Evolutionary conservation across 2,329 filamentous ascomycete species (phyloP).

Genomic region (Dactylellina drechsleri): DNA sequence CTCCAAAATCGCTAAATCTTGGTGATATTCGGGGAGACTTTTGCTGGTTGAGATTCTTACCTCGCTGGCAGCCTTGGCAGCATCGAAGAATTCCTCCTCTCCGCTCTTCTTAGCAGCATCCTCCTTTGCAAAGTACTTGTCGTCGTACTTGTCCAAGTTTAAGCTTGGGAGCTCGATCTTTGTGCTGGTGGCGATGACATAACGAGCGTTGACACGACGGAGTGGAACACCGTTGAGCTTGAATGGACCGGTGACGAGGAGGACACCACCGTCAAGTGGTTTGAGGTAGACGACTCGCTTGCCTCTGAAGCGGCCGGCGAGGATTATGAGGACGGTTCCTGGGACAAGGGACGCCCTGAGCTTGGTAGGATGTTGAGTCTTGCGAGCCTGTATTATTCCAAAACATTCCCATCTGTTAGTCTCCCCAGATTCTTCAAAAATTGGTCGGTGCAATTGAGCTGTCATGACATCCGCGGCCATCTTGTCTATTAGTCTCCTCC

Average conservation of each 20-base stretch:
- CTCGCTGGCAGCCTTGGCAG: slow-evolving; percentile 70
- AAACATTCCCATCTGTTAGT: slow-evolving; percentile 56
- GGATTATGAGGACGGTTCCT: slow-evolving; percentile 96
- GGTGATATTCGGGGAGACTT: too few relatives aligned
- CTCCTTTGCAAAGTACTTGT: slow-evolving; percentile 97
- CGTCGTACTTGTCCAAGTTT: slow-evolving; percentile 88
- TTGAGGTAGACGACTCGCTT: slow-evolving; percentile 99
- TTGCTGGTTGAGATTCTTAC: slow-evolving; percentile 29
- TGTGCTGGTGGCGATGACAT: slow-evolving; percentile 89
- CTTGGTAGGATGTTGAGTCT: slow-evolving; percentile 87
- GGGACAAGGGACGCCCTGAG: slow-evolving; percentile 89
- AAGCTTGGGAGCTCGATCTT: slow-evolving; percentile 85
- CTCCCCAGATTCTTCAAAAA: slow-evolving; percentile 41
- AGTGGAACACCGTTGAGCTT: slow-evolving; percentile 99
- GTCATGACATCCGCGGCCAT: slow-evolving; percentile 6
- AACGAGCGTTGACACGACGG: slow-evolving; percentile 90
- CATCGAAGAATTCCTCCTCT: slow-evolving; percentile 99
- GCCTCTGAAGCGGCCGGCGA: slow-evolving; percentile 99
- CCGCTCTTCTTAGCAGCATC: slow-evolving; percentile 91
- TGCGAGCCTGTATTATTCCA: slow-evolving; percentile 78
- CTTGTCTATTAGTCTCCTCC: slow-evolving; percentile 1
- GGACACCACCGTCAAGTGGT: slow-evolving; percentile 94
- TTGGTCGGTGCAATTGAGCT: not conserved
- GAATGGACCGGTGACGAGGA: slow-evolving; percentile 99
- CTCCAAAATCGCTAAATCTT: not conserved